Base-by-base conservation (phyloP, 1,284 basidiomycete genomes). In the Ganoderma boninense region DNA sequence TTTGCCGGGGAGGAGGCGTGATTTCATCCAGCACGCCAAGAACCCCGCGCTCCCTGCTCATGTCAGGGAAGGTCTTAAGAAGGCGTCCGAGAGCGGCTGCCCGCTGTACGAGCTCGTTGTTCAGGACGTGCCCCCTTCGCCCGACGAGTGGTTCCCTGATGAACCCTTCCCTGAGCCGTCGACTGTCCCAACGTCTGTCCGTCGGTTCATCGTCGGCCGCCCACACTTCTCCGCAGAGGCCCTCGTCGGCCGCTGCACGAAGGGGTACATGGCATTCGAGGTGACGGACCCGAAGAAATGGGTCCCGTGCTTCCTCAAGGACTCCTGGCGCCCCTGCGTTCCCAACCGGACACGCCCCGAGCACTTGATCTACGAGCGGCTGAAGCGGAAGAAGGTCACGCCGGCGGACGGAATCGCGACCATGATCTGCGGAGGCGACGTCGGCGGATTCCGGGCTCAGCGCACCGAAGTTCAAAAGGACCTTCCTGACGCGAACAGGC, bases 341-440 rank as follows among this genome's bases (percentile, higher is more conserved):
- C 61, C 65, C 2, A 23, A 44, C 5, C 52, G 61, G 20, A 59
- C 69, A 13, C 65, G 69, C 13, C 66, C 69, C 0, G 70, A 71
- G 43, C 64, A 68, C 32, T 26, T 64, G 32, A 44, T 71, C 7
- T 68, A 71, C 38, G 4, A 68, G 52, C 63, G 57, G 14, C 6
- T 56, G 59, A 0, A 29, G n/a, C 52, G 13, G 35, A n/a, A 10
- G 18, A 32, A 20, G 20, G 20, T n/a, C 3, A 54, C 42, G 29
- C 2, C 29, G 29, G 29, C 2, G 18, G 13, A 38, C 1, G 26
- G 35, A 32, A 59, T 71, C 42, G 64, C 64, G 8, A 62, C 60
- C 3, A 38, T 71, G 42, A 42, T 71, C 38, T 71, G 67, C 23
- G 66, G 66, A 32, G 70, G 70, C 46, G 69, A 71, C 54, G 70